Conservation (phyloP, 495 filamentous ascomycete species). For the Echria macrotheca region DNA sequence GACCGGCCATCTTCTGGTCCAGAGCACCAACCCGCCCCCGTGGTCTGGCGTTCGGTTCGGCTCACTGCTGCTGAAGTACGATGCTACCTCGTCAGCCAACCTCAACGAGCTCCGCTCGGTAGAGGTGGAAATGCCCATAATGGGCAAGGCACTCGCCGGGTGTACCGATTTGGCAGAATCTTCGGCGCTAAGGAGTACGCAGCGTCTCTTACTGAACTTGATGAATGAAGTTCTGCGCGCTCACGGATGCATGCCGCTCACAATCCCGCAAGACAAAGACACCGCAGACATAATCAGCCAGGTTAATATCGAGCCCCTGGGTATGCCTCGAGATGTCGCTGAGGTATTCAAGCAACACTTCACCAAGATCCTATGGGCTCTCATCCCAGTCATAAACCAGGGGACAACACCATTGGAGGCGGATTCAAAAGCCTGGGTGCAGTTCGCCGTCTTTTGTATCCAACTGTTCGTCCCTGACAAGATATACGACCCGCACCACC, state of each 20-base stretch:
- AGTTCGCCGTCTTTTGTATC: slow-evolving; percentile 60
- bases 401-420: no score
- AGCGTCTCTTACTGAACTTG: slow-evolving; percentile 42
- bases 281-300: slow-evolving; percentile 1
- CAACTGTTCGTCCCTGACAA: slow-evolving; percentile 80
- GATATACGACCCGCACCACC: slow-evolving; percentile 78
- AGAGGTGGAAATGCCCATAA: slow-evolving; percentile 57
- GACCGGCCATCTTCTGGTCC: slow-evolving; percentile 38
- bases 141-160: slow-evolving; percentile 50
- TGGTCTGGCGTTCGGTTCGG: slow-evolving; percentile 51
- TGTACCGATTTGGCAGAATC: slow-evolving; percentile 42
- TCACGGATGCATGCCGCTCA: slow-evolving; percentile 25
- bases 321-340: slow-evolving; percentile 16
- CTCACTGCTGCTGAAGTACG: slow-evolving; percentile 51
- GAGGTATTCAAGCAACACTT: slow-evolving; percentile 37
- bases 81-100: slow-evolving; percentile 46
- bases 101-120: slow-evolving; percentile 59
- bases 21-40: slow-evolving; percentile 32
- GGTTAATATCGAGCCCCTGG: slow-evolving; percentile 11
- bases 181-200: slow-evolving; percentile 43
- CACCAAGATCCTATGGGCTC: slow-evolving; percentile 30
- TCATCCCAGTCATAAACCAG: no score
- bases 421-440: slow-evolving; percentile 55
- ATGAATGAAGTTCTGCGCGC: slow-evolving; percentile 43
- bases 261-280: slow-evolving; percentile 14